Evolutionary conservation across 139 green algal species (phyloP).

Genomic region (Tetraselmis striata): DNA sequence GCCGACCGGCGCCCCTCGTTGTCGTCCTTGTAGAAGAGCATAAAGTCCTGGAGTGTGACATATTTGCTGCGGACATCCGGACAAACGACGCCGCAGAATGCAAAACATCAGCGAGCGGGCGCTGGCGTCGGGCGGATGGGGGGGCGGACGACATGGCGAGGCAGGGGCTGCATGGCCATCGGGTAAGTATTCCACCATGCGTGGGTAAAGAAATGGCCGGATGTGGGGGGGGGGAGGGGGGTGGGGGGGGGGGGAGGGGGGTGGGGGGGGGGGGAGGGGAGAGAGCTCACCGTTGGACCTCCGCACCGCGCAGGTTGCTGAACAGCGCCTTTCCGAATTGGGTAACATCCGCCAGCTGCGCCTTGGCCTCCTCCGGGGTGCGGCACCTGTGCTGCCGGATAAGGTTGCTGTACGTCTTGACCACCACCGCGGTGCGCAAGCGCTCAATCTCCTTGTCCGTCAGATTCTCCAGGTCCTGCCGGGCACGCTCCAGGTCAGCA

Average conservation of each 20-base stretch:
- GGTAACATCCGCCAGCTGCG: background rate
- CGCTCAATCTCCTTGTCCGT: background rate
- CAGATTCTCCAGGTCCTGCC: background rate
- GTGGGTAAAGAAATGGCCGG: too few relatives aligned
- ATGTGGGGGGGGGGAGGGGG: too few relatives aligned
- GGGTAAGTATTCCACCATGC: too few relatives aligned
- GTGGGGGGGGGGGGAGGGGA: too few relatives aligned
- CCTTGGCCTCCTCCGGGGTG: background rate
- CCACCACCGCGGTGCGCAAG: background rate
- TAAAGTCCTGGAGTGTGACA: background rate
- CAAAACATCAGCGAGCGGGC: too few relatives aligned
- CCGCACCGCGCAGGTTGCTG: background rate
- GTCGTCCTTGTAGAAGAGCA: background rate
- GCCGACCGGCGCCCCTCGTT: background rate
- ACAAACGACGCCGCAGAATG: too few relatives aligned
- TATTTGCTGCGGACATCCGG: background rate
- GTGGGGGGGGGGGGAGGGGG: too few relatives aligned
- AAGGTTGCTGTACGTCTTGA: background rate
- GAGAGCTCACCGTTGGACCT: too few relatives aligned
- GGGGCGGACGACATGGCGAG: too few relatives aligned
- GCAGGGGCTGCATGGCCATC: too few relatives aligned
- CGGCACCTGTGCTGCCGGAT: background rate
- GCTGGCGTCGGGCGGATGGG: too few relatives aligned
- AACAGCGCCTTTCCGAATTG: background rate
- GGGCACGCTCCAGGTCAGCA: background rate